Percentiles rank a stretch among this genome's conserved stretches.
phyloP scores from a whole-genome alignment of 148 eudicot genomes.

The Persicaria maculosa region DNA sequence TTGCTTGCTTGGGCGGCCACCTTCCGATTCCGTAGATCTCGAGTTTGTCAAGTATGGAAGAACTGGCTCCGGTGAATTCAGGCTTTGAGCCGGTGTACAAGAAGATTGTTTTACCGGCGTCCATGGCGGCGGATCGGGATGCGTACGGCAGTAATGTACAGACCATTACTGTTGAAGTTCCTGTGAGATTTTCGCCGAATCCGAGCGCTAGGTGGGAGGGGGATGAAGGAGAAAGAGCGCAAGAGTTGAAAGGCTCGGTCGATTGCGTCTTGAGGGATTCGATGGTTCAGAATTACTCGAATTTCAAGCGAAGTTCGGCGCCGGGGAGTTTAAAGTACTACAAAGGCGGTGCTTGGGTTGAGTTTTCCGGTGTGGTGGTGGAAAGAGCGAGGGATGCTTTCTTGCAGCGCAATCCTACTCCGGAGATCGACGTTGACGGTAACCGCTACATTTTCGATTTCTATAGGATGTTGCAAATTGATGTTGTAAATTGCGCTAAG shows the following conservation, averaged over 20 bases:
- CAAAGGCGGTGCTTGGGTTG: constrained; percentile 36
- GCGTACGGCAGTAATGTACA: background rate
- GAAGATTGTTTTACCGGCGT: background rate
- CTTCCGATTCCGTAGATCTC: constrained; percentile 8
- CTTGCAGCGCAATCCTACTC: constrained; percentile 21
- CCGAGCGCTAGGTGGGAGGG: constrained; percentile 1
- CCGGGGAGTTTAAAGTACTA: constrained; percentile 39
- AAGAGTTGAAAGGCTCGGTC: background rate
- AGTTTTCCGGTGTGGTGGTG: constrained; percentile 22
- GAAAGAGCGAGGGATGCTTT: constrained; percentile 29
- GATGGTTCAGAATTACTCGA: constrained; percentile 32
- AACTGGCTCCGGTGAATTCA: constrained; percentile 12
- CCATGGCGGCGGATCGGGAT: constrained; percentile 2
- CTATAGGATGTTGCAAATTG: constrained; percentile 33
- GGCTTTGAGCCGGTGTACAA: constrained; percentile 20
- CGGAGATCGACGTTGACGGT: constrained; percentile 27
- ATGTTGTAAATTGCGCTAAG: constrained; percentile 21
- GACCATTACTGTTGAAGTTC: constrained; percentile 11
- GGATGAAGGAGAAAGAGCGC: background rate
- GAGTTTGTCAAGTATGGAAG: constrained; percentile 5
- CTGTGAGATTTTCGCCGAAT: background rate
- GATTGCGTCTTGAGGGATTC: constrained; percentile 16
- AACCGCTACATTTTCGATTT: constrained; percentile 29
- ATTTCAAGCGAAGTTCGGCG: constrained; percentile 35
- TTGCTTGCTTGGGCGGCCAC: constrained; percentile 12